phyloP scores from a whole-genome alignment of 164 flowering plant genomes.

The Nelumbo lutea region DNA sequence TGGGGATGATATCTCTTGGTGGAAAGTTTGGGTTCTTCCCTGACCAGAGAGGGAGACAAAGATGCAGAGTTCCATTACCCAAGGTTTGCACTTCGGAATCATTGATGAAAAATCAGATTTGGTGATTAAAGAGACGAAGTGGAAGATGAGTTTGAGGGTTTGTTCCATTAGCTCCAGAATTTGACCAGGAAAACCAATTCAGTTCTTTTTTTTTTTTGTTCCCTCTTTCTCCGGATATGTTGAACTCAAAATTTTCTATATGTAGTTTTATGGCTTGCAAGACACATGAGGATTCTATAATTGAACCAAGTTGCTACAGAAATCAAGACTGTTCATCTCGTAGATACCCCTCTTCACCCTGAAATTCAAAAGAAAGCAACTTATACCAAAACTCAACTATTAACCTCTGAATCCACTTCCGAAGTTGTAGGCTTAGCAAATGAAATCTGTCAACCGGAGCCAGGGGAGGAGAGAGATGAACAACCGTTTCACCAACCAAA shows the following conservation, averaged over 20 bases:
- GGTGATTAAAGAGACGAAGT: slow-evolving; percentile 3
- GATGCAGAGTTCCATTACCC: too few relatives aligned
- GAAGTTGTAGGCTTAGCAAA: slow-evolving; percentile 35
- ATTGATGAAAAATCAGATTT: too few relatives aligned
- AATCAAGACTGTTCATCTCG: slow-evolving; percentile 11
- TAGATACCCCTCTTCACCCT: slow-evolving; percentile 22
- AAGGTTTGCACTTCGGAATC: too few relatives aligned
- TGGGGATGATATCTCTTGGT: too few relatives aligned
- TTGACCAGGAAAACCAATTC: slow-evolving; percentile 10
- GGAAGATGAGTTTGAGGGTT: slow-evolving; percentile 47
- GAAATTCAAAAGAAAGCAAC: slow-evolving; percentile 34
- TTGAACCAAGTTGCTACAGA: slow-evolving; percentile 19
- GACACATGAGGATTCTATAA: slow-evolving; percentile 7
- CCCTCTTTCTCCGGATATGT: slow-evolving; percentile 36
- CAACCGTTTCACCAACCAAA: too few relatives aligned
- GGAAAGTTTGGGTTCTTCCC: too few relatives aligned
- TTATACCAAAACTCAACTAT: slow-evolving; percentile 32
- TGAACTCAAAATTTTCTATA: slow-evolving; percentile 15
- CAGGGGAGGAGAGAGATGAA: slow-evolving; percentile 8
- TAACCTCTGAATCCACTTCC: slow-evolving; percentile 31
- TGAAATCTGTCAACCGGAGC: slow-evolving; percentile 34
- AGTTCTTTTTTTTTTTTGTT: slow-evolving; percentile 62
- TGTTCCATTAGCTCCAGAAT: slow-evolving; percentile 54
- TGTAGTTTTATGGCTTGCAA: slow-evolving; percentile 6
- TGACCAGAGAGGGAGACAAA: too few relatives aligned